Percentiles rank a stretch among this genome's conserved stretches.
Evolutionary conservation across 495 filamentous ascomycete species (phyloP).

Genomic region (Niebla homalea): DNA sequence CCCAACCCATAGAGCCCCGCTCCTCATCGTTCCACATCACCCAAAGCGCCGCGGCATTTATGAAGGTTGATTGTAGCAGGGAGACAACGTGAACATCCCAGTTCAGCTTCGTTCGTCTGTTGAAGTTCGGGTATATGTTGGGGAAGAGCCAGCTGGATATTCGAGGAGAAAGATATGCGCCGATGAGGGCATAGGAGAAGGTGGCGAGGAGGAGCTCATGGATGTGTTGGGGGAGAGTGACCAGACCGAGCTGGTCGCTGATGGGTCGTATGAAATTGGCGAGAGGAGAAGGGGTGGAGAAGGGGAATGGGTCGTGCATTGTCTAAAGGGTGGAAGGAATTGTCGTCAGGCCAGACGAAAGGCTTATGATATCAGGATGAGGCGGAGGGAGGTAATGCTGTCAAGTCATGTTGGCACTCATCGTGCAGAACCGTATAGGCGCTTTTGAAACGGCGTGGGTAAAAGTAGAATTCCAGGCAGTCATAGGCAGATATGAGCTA

Average conservation of each 20-base stretch:
- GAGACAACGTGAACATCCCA: constrained; percentile 97
- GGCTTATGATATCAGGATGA: too few relatives aligned
- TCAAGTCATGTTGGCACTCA: too few relatives aligned
- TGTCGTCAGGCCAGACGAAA: not conserved
- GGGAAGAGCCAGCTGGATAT: constrained; percentile 60
- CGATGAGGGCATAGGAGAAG: constrained; percentile 62
- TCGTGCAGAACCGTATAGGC: too few relatives aligned
- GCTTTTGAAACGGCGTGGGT: too few relatives aligned
- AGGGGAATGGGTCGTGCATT: constrained; percentile 38
- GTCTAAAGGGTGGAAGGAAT: constrained; percentile 7
- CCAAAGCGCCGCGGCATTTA: constrained; percentile 68
- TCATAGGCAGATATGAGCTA: too few relatives aligned
- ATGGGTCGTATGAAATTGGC: constrained; percentile 29
- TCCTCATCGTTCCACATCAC: constrained; percentile 71
- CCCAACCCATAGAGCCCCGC: constrained; percentile 53
- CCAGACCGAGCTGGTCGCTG: constrained; percentile 40
- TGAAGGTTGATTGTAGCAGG: constrained; percentile 69
- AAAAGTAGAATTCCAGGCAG: too few relatives aligned
- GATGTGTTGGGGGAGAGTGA: constrained; percentile 67
- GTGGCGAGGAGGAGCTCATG: constrained; percentile 76
- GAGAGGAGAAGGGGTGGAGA: constrained; percentile 30
- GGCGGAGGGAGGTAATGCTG: too few relatives aligned
- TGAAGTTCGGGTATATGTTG: constrained; percentile 53
- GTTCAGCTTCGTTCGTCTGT: constrained; percentile 60
- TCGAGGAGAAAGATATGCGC: constrained; percentile 57